These are phyloP conservation scores for Diaporthe citriasiana DNA, from an alignment of 2,329 filamentous ascomycete genomes.

Conservation along the genomic window DNA sequence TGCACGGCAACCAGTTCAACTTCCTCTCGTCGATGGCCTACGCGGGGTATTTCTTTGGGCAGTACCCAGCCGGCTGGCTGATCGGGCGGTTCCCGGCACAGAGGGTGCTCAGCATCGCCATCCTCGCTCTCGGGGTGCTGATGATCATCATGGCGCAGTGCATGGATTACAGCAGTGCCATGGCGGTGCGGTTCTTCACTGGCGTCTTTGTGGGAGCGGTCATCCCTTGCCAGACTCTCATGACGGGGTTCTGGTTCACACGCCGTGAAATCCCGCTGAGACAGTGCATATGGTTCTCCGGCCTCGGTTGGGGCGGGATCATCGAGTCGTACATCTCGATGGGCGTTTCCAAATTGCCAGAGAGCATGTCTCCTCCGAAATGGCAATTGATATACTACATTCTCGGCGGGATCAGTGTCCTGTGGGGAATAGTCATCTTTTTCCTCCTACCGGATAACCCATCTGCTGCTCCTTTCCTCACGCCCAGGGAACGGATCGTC, in stretches of 20 bases:
- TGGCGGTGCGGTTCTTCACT: not conserved
- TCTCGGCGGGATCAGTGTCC: not conserved
- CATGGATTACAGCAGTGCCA: not conserved
- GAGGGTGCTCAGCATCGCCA: slow-evolving; percentile 51
- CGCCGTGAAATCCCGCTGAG: not conserved
- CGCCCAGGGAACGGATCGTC: not conserved
- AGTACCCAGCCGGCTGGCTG: slow-evolving; percentile 56
- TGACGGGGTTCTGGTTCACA: slow-evolving; percentile 12
- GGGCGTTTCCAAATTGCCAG: slow-evolving; percentile 3
- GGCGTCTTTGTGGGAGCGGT: not conserved
- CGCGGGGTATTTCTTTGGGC: slow-evolving; percentile 57
- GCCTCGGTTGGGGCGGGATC: not conserved
- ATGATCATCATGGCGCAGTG: slow-evolving; percentile 8
- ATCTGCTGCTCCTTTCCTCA: not conserved
- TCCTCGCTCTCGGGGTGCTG: slow-evolving; percentile 50
- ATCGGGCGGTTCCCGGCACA: slow-evolving; percentile 55
- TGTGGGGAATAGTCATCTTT: not conserved
- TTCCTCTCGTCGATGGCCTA: slow-evolving; percentile 49
- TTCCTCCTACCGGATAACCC: slow-evolving; percentile 15
- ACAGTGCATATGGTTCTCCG: slow-evolving; percentile 1
- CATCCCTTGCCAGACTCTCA: not conserved
- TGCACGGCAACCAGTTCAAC: slow-evolving; percentile 51
- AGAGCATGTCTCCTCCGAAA: not conserved
- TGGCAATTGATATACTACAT: slow-evolving; percentile 23
- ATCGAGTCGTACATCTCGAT: slow-evolving; percentile 1